Evolutionary conservation across 805 yeast genomes (phyloP).

Genomic region (Debaryomyces castellii): DNA sequence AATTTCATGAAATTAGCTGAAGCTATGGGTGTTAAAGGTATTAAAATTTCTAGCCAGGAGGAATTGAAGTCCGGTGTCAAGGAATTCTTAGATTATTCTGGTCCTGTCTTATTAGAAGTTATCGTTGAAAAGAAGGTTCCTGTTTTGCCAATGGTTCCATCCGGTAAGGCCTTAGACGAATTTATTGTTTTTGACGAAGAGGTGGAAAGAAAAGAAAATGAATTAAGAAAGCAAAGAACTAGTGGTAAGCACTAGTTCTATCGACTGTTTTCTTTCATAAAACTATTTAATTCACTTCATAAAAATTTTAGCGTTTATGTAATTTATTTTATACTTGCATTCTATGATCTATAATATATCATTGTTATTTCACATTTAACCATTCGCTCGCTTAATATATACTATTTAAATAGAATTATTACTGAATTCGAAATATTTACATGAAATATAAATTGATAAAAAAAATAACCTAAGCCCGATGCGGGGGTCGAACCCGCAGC

Average conservation of each 20-base stretch:
- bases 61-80: slow-evolving; percentile 51
- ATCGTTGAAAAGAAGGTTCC: slow-evolving; percentile 90
- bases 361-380: not conserved
- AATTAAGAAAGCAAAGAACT: slow-evolving; percentile 70
- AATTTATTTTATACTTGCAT: not conserved
- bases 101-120: slow-evolving; percentile 91
- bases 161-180: slow-evolving; percentile 91
- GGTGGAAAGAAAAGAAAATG: slow-evolving; percentile 69
- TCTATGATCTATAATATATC: not conserved
- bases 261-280: no score
- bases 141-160: slow-evolving; percentile 97
- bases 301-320: not conserved
- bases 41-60: slow-evolving; percentile 67
- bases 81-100: slow-evolving; percentile 69
- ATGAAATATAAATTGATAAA: not conserved
- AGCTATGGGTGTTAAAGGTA: slow-evolving; percentile 87
- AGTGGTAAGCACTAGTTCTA: slow-evolving; percentile 57
- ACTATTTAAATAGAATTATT: no score
- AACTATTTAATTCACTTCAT: not conserved
- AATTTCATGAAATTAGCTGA: slow-evolving; percentile 91
- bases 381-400: no score
- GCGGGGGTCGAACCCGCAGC: slow-evolving; percentile 16
- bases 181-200: slow-evolving; percentile 84
- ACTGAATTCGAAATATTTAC: no score
- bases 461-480: slow-evolving; percentile 9